Base-by-base conservation (phyloP, 768 basidiomycete genomes). In the Infundibulicybe gibba region DNA sequence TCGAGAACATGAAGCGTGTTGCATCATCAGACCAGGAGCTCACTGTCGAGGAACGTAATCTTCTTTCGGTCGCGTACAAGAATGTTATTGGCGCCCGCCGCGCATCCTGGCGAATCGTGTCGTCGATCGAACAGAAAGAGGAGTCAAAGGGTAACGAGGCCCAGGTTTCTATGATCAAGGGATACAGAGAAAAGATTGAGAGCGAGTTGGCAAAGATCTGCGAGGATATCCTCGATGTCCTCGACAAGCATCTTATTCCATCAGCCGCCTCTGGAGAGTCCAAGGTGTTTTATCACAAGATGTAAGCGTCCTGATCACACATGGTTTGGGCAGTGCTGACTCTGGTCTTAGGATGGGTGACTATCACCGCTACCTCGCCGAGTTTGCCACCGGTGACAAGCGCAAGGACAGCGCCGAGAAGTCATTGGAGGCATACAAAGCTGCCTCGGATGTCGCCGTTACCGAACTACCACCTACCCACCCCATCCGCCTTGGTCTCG, bases 251-350 rank as follows among this genome's bases (percentile, higher is more conserved):
- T 78, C 87, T 97, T 61, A 97, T 92, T 59, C 94, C 94, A 53
- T 94, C 93, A 10, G 95, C 95, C 43, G 92, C 91, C 52, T 87
- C 91, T 48, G 94, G 94, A 63, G 95, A 98, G 73, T 92, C 89
- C 49, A 95, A 97, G 77, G 94, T 97, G 48, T 98, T 97, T 82
- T 98, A 98, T 78, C 94, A 95, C 83, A 97, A 97, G 85, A 94
- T 97, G 92, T 94, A 58, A 15, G 49, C 33, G 51, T 32, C 37
- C 51, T 49, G 34, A 55, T 54, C 58, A 61, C 52, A 38, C 3
- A 14, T 10, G 10, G 10, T n/a, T 19, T 10, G 14, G 35, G 10
- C 25, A 25, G 25, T 25, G 25, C 61, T 44, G 33, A 49, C 50
- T 20, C 45, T 3, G 44, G 45, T 48, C 38, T 46, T 60, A 97